Evolutionary conservation across 805 yeast genomes (phyloP).

Genomic region (Priceomyces medius): DNA sequence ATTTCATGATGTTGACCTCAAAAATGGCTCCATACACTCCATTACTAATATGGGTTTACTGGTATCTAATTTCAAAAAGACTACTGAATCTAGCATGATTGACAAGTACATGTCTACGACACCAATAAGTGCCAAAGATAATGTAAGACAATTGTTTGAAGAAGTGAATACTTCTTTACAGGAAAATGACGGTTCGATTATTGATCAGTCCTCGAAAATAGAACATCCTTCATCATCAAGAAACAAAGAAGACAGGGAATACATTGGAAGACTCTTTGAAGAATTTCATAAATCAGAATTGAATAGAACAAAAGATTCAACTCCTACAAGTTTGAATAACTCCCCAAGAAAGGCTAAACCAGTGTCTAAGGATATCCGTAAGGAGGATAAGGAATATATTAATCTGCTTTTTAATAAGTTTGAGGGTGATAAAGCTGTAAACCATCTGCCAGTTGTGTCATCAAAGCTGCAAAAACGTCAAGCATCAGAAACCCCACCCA

Average conservation of each 20-base stretch:
- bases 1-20: slow-evolving; percentile 20
- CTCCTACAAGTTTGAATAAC: background rate
- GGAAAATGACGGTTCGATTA: background rate
- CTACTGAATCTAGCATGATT: slow-evolving; percentile 33
- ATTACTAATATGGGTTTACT: slow-evolving; percentile 50
- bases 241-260: slow-evolving; percentile 15
- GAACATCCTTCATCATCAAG: background rate
- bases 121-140: slow-evolving; percentile 3
- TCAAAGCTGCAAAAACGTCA: background rate
- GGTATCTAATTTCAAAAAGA: slow-evolving; percentile 53
- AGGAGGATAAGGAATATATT: slow-evolving; percentile 20
- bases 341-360: background rate
- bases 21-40: slow-evolving; percentile 36
- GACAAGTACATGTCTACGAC: slow-evolving; percentile 26
- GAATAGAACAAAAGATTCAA: no score
- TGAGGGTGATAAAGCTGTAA: background rate
- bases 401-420: slow-evolving; percentile 19
- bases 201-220: background rate
- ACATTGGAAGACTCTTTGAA: slow-evolving; percentile 27
- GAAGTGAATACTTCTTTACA: slow-evolving; percentile 7
- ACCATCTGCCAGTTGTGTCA: background rate
- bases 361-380: slow-evolving; percentile 1
- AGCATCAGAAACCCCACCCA: background rate
- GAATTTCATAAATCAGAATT: slow-evolving; percentile 14
- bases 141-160: slow-evolving; percentile 15